A percentile compares a stretch with the other conserved stretches of the same genome.
These are phyloP conservation scores for Cercospora sp. DNA, from an alignment of 2,329 filamentous ascomycete species.

Conservation along the genomic window DNA sequence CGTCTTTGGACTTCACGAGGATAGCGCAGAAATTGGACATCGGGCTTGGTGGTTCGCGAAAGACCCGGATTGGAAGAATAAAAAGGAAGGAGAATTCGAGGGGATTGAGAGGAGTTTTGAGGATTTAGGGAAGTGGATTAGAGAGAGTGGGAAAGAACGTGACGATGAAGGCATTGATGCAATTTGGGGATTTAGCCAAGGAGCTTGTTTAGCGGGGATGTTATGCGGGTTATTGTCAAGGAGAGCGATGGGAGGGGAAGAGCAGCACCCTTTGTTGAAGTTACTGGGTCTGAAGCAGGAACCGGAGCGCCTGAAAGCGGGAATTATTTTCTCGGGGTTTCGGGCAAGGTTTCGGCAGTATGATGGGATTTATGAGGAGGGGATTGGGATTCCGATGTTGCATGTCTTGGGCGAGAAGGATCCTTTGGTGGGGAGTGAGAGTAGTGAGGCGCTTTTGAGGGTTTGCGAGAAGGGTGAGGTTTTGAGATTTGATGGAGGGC, in stretches of 20 bases:
- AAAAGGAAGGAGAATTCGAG: slow-evolving; percentile 21
- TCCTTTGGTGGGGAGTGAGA: slow-evolving; percentile 24
- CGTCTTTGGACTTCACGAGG: slow-evolving; percentile 6
- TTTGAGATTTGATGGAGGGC: slow-evolving; percentile 24
- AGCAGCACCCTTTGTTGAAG: slow-evolving; percentile 18
- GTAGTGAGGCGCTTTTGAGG: slow-evolving; percentile 25
- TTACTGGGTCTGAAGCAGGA: slow-evolving; percentile 8
- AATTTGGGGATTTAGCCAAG: slow-evolving; percentile 27
- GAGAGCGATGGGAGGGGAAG: neutral
- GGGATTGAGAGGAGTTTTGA: slow-evolving; percentile 24
- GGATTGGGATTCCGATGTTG: slow-evolving; percentile 25
- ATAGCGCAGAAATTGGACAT: slow-evolving; percentile 18
- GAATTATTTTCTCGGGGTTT: slow-evolving; percentile 27
- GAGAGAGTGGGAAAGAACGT: neutral
- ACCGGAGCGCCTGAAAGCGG: slow-evolving; percentile 15
- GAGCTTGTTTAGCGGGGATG: slow-evolving; percentile 28
- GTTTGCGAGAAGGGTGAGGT: slow-evolving; percentile 19
- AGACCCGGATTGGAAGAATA: slow-evolving; percentile 21
- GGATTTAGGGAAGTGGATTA: slow-evolving; percentile 19
- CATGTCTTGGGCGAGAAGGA: slow-evolving; percentile 28
- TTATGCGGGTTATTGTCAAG: slow-evolving; percentile 23
- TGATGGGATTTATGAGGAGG: slow-evolving; percentile 25
- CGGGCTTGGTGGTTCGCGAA: slow-evolving; percentile 29
- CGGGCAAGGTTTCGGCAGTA: slow-evolving; percentile 26
- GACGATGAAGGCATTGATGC: slow-evolving; percentile 22